A percentile compares a stretch with the other conserved stretches of the same genome.
Conservation (phyloP, 2,329 filamentous ascomycete genomes). For the Penicillium sp. region DNA sequence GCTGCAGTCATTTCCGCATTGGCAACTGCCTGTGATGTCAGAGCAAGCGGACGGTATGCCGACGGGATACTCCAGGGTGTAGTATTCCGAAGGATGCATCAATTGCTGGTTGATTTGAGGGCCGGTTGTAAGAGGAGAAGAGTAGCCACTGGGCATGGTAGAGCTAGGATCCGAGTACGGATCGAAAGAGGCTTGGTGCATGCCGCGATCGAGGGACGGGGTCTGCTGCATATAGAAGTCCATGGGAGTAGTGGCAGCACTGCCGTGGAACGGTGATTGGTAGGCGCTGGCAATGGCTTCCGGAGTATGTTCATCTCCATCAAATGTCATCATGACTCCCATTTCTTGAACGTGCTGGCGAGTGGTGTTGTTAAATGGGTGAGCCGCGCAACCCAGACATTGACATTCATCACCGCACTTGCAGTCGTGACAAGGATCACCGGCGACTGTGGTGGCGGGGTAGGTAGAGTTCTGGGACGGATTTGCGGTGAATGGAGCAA, state of each 20-base stretch:
- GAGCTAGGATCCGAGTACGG: constrained; percentile 24
- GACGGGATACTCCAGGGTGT: constrained; percentile 43
- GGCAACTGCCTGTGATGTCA: constrained; percentile 51
- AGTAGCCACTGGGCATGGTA: constrained; percentile 23
- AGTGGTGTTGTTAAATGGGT: constrained; percentile 49
- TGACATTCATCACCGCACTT: constrained; percentile 47
- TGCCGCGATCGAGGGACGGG: constrained; percentile 13
- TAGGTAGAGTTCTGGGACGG: constrained; percentile 11
- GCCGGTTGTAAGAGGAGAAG: constrained; percentile 25
- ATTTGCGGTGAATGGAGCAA: constrained; percentile 14
- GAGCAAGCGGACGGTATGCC: constrained; percentile 43
- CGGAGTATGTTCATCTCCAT: constrained; percentile 27
- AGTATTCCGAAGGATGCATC: constrained; percentile 45
- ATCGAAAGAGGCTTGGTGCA: constrained; percentile 18
- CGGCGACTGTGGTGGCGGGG: constrained; percentile 5
- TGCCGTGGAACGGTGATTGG: constrained; percentile 20
- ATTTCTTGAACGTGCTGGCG: constrained; percentile 47
- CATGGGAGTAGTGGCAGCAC: constrained; percentile 14
- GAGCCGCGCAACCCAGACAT: constrained; percentile 47
- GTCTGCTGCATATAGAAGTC: constrained; percentile 19
- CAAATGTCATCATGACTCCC: constrained; percentile 42
- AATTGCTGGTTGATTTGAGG: constrained; percentile 28
- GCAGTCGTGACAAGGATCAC: constrained; percentile 36
- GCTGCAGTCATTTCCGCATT: constrained; percentile 52
- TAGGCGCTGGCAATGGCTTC: constrained; percentile 21